These are phyloP conservation scores for Tripterygium wilfordii DNA, from an alignment of 177 flowering plant species.

Conservation along the genomic window DNA sequence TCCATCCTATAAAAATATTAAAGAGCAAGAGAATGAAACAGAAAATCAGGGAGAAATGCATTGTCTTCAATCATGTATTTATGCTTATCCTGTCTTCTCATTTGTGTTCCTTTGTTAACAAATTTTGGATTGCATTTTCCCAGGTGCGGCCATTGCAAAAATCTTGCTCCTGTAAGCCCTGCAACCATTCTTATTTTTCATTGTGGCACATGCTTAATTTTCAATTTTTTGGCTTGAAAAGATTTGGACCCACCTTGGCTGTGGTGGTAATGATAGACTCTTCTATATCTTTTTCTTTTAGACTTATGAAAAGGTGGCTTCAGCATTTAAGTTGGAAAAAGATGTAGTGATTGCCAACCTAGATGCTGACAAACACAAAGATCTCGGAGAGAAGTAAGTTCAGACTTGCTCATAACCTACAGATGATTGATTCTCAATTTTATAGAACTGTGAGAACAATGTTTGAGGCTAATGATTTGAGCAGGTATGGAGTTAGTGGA, in stretches of 20 bases:
- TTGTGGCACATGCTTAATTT: not conserved
- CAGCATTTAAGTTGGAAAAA: conserved; percentile 64
- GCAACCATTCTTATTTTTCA: not conserved
- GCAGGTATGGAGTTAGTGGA: conserved; percentile 86
- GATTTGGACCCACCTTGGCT: too few relatives aligned
- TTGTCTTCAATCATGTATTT: too few relatives aligned
- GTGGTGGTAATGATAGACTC: not conserved
- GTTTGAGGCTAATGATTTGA: too few relatives aligned
- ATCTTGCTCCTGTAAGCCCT: conserved; percentile 74
- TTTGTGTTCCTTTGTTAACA: too few relatives aligned
- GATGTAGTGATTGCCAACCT: conserved; percentile 63
- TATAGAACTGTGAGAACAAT: too few relatives aligned
- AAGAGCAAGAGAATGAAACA: too few relatives aligned
- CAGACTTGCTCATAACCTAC: too few relatives aligned
- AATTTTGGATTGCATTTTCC: too few relatives aligned
- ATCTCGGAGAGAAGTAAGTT: conserved; percentile 63
- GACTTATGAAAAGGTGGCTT: conserved; percentile 81
- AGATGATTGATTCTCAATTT: too few relatives aligned
- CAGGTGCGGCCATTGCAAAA: conserved; percentile 67
- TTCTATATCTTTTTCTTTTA: conserved; percentile 12
- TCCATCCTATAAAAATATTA: too few relatives aligned
- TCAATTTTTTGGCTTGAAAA: not conserved
- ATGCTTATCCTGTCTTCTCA: too few relatives aligned
- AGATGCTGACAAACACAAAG: conserved; percentile 75
- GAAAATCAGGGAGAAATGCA: too few relatives aligned